phyloP scores from a whole-genome alignment of 108 stramenopile species.

The Nitzschia sp. region DNA sequence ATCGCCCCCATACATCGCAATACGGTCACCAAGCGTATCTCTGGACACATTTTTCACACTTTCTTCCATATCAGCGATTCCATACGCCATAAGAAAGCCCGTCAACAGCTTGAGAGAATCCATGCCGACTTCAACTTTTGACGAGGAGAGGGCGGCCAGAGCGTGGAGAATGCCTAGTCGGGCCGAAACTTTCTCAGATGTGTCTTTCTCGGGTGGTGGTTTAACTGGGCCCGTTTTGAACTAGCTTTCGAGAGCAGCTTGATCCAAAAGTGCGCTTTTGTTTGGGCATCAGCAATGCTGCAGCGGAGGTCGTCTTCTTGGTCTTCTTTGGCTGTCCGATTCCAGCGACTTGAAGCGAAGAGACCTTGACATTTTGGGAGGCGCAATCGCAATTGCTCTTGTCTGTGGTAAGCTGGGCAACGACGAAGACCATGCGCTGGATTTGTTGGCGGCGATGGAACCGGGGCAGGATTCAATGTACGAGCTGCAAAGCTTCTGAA shows the following conservation, averaged over 20 bases:
- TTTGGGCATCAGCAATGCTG: slow-evolving; percentile 72
- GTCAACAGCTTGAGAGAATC: slow-evolving; percentile 64
- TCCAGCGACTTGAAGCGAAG: slow-evolving; percentile 50
- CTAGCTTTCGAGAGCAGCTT: slow-evolving; percentile 64
- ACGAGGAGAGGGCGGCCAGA: slow-evolving; percentile 60
- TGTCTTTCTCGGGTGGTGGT: slow-evolving; percentile 63
- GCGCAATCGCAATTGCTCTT: slow-evolving; percentile 11
- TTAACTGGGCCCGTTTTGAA: slow-evolving; percentile 51
- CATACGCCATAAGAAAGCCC: slow-evolving; percentile 81
- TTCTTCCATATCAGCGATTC: slow-evolving; percentile 80
- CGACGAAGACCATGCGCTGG: slow-evolving; percentile 6
- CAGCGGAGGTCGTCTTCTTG: slow-evolving; percentile 52
- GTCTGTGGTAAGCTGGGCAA: neutral
- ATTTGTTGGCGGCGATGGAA: slow-evolving; percentile 35
- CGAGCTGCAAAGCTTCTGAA: slow-evolving; percentile 66
- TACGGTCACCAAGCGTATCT: slow-evolving; percentile 71
- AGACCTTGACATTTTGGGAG: slow-evolving; percentile 40
- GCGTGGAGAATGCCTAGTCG: slow-evolving; percentile 76
- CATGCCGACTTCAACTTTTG: slow-evolving; percentile 63
- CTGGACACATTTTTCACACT: slow-evolving; percentile 64
- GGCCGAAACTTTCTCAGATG: slow-evolving; percentile 61
- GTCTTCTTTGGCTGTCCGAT: slow-evolving; percentile 67
- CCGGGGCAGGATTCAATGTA: slow-evolving; percentile 76
- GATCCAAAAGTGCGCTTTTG: slow-evolving; percentile 73
- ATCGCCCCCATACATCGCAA: slow-evolving; percentile 67